Evolutionary conservation across 257 asterid species (phyloP).

Genomic region (Lithospermum erythrorhizon): DNA sequence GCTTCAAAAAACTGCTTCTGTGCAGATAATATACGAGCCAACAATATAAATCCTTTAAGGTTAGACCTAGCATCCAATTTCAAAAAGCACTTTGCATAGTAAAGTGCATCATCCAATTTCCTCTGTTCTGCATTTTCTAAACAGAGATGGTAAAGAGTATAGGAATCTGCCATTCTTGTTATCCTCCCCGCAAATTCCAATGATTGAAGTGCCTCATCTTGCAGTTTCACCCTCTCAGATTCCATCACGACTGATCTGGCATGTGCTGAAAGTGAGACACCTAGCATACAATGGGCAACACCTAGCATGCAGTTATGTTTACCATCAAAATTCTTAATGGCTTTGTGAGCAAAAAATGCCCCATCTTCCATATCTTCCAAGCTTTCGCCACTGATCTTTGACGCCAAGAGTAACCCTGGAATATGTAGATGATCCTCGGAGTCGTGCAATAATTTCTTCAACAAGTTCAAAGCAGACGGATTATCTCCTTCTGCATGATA

Average conservation of each 20-base stretch:
- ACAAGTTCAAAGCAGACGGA: conserved; percentile 46
- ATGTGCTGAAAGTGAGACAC: conserved; percentile 52
- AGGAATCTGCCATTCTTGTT: conserved; percentile 46
- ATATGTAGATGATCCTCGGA: conserved; percentile 26
- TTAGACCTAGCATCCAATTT: conserved; percentile 63
- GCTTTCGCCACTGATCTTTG: conserved; percentile 54
- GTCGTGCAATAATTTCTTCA: conserved; percentile 46
- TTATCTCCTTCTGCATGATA: conserved; percentile 64
- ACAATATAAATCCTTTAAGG: conserved; percentile 54
- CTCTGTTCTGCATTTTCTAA: conserved; percentile 82
- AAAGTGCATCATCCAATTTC: conserved; percentile 72
- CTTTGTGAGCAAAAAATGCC: conserved; percentile 44
- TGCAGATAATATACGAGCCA: conserved; percentile 77
- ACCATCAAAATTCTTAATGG: conserved; percentile 43
- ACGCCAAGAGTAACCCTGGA: conserved; percentile 46
- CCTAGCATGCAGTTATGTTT: conserved; percentile 45
- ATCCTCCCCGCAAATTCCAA: conserved; percentile 58
- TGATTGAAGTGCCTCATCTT: conserved; percentile 49
- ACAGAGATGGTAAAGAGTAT: conserved; percentile 45
- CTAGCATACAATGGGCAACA: conserved; percentile 51
- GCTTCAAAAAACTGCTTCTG: conserved; percentile 55
- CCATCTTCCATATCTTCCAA: conserved; percentile 49
- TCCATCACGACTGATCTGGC: conserved; percentile 34
- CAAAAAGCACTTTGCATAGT: conserved; percentile 43
- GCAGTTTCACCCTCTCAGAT: conserved; percentile 36